Evolutionary conservation across 768 basidiomycete genomes (phyloP), one percentile per base, ranked within the genome.

Genomic region (Boletus patriciae): DNA sequence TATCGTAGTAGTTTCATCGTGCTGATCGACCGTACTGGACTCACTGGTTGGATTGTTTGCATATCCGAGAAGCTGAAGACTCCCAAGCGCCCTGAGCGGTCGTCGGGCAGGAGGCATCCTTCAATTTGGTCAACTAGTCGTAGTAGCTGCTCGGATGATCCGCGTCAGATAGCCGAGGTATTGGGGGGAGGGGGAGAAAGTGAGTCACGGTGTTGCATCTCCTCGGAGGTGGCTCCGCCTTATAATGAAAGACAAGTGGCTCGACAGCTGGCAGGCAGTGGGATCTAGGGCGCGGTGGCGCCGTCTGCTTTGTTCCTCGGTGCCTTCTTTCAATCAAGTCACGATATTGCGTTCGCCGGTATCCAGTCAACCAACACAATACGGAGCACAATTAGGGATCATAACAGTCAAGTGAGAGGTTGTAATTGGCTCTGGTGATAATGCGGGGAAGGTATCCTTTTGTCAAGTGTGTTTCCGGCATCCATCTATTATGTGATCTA

Each of bases 21-120:
- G 34, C 11, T 0, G 29, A 43, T 38, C 19, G 29, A 43, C 15
- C 10, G 0, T 16, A 13, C 3, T 10, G 21, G 9, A 62, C 67
- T 68, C 46, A 69, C 67, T 67, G 29, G 52, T 45, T 31, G 67
- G 67, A 52, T 67, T 65, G 40, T 68, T 68, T 15, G 65, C 60
- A 42, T 70, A 54, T 47, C 34, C 46, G 6, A 54, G 10, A 19
- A 68, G 67, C 31, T 53, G 58, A 21, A 68, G 65, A 33, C 67
- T 67, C 4, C 68, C 67, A 1, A 69, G 53, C 1, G 58, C 53
- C 31, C 2, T 52, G 16, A 68, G 44, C 29, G 46, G 55, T 45
- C 60, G 60, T 36, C 67, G 55, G 7, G 62, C 25, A 29, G 67
- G 62, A 21, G 67, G 66, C 66, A 68, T 69, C 3, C n/a, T 60